phyloP scores from a whole-genome alignment of 257 asterid genomes.

The Scutellaria barbata region DNA sequence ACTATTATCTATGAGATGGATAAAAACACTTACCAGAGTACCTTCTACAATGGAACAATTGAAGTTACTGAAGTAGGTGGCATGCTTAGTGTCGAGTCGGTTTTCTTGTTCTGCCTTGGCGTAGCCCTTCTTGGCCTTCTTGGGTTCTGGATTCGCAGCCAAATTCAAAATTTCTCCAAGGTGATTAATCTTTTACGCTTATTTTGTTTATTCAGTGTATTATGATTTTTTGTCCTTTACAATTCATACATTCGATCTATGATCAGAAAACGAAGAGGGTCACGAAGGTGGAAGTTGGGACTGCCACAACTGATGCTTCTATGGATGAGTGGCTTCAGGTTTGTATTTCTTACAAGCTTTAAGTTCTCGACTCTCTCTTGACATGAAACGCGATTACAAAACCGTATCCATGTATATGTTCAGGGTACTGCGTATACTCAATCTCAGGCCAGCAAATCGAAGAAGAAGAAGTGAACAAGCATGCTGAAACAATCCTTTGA shows the following conservation, averaged over 20 bases:
- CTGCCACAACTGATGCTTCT: slow-evolving; percentile 80
- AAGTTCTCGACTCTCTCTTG: neutral
- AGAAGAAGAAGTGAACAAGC: slow-evolving; percentile 81
- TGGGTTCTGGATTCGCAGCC: slow-evolving; percentile 62
- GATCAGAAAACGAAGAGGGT: slow-evolving; percentile 86
- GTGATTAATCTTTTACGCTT: slow-evolving; percentile 38
- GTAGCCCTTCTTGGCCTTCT: slow-evolving; percentile 68
- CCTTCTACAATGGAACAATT: slow-evolving; percentile 89
- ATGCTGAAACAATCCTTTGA: slow-evolving; percentile 32
- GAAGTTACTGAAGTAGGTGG: slow-evolving; percentile 94
- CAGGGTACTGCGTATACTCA: slow-evolving; percentile 89
- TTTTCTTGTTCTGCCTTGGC: slow-evolving; percentile 79
- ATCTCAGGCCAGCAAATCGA: slow-evolving; percentile 63
- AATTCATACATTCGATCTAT: slow-evolving; percentile 12
- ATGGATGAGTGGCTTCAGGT: slow-evolving; percentile 98
- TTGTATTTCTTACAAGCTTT: slow-evolving; percentile 31
- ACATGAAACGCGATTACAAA: neutral
- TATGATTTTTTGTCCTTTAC: neutral
- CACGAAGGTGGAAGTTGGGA: slow-evolving; percentile 96
- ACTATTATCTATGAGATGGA: slow-evolving; percentile 87
- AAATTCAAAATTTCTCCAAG: slow-evolving; percentile 72
- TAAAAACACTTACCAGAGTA: slow-evolving; percentile 74
- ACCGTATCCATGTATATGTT: slow-evolving; percentile 3
- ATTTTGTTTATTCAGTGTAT: neutral
- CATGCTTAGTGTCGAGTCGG: slow-evolving; percentile 82